Evolutionary conservation across 129 eudicot species (phyloP).

Genomic region (Daucus carota): DH1_v3.0 NC_030383.2:9334501-9335000

Average conservation of each 20-base stretch:
- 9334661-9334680: too few relatives aligned
- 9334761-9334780: not conserved
- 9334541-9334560: too few relatives aligned
- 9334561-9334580: too few relatives aligned
- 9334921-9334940: not conserved
- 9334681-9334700: too few relatives aligned
- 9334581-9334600: too few relatives aligned
- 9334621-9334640: too few relatives aligned
- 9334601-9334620: too few relatives aligned
- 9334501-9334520: too few relatives aligned
- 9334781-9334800: not conserved
- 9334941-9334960: constrained; percentile 2
- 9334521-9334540: too few relatives aligned
- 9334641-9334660: too few relatives aligned
- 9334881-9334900: constrained; percentile 6
- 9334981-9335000: not conserved
- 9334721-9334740: too few relatives aligned
- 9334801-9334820: not conserved
- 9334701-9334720: too few relatives aligned
- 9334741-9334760: not conserved
- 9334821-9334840: not conserved
- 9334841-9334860: not conserved
- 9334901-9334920: not conserved
- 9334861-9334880: constrained; percentile 4
- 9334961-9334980: not conserved